A percentile compares a stretch with the other conserved stretches of the same genome.
Conservation (phyloP, 2,329 filamentous ascomycete species). For the Phyllosticta citriasiana region DNA sequence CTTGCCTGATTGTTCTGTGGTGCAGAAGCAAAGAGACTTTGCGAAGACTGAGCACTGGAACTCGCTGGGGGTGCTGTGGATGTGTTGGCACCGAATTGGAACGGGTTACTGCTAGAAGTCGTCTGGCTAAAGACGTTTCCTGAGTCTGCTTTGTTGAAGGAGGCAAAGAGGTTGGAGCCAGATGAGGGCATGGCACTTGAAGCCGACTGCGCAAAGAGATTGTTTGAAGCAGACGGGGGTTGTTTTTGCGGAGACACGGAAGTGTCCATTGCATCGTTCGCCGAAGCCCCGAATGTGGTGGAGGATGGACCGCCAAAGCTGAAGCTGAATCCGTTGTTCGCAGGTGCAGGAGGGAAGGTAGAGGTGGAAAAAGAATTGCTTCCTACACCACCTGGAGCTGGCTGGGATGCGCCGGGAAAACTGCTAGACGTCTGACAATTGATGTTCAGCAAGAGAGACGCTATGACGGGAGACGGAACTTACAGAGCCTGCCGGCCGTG, state of each 20-base stretch:
- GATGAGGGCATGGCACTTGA: background rate
- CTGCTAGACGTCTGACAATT: background rate
- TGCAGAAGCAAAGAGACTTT: background rate
- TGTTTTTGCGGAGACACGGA: background rate
- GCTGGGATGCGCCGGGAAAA: slow-evolving; percentile 3
- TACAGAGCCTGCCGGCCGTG: slow-evolving; percentile 3
- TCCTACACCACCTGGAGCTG: background rate
- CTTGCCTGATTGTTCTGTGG: background rate
- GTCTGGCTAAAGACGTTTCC: background rate
- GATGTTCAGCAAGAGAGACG: background rate
- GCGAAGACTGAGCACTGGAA: background rate
- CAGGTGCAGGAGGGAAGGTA: background rate
- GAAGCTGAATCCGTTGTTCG: slow-evolving; percentile 2
- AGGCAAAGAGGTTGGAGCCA: slow-evolving; percentile 3
- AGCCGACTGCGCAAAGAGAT: background rate
- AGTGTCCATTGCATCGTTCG: background rate
- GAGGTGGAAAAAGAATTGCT: background rate
- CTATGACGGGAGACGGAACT: background rate
- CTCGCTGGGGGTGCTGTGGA: background rate
- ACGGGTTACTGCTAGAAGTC: background rate
- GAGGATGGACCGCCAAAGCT: background rate
- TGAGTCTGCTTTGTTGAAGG: background rate
- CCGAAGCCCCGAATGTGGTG: background rate
- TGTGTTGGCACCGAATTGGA: background rate
- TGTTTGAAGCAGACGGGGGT: background rate